These are phyloP conservation scores for Debaryomyces nepalensis DNA, from an alignment of 1,139 yeast genomes.

Conservation along the genomic window DNA sequence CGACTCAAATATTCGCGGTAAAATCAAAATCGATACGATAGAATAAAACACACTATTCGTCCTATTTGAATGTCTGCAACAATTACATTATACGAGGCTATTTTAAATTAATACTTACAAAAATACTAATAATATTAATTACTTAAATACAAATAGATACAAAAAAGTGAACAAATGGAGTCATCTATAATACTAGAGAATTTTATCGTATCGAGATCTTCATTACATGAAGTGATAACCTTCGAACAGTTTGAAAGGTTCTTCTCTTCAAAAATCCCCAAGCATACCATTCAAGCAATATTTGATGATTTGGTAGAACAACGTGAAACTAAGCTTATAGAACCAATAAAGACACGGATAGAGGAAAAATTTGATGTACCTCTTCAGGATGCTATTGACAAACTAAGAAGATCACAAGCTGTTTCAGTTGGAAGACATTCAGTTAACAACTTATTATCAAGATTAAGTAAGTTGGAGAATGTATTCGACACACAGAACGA, in stretches of 20 bases:
- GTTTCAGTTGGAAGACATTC: conserved; percentile 16
- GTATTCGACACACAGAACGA: conserved; percentile 17
- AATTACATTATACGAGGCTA: too few relatives aligned
- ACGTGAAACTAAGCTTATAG: conserved; percentile 20
- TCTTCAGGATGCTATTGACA: conserved; percentile 16
- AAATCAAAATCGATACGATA: background rate
- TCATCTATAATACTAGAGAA: conserved; percentile 15
- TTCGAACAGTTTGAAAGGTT: conserved; percentile 19
- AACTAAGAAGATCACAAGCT: conserved; percentile 1
- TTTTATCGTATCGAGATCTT: conserved; percentile 15
- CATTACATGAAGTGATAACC: conserved; percentile 15
- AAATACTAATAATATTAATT: background rate
- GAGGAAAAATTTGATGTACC: conserved; percentile 30
- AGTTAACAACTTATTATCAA: conserved; percentile 19
- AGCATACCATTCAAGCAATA: conserved; percentile 19
- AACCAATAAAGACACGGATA: conserved; percentile 23
- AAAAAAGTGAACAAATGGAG: conserved; percentile 15
- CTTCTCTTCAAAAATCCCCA: conserved; percentile 23
- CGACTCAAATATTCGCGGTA: conserved; percentile 8
- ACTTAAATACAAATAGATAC: background rate
- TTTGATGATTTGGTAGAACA: conserved; percentile 28
- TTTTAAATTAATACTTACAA: too few relatives aligned
- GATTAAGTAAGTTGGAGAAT: conserved; percentile 20
- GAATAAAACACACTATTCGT: too few relatives aligned
- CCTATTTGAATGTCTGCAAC: too few relatives aligned